Conservation (phyloP, 2,329 filamentous ascomycete genomes). For the Cordyceps militaris region DNA sequence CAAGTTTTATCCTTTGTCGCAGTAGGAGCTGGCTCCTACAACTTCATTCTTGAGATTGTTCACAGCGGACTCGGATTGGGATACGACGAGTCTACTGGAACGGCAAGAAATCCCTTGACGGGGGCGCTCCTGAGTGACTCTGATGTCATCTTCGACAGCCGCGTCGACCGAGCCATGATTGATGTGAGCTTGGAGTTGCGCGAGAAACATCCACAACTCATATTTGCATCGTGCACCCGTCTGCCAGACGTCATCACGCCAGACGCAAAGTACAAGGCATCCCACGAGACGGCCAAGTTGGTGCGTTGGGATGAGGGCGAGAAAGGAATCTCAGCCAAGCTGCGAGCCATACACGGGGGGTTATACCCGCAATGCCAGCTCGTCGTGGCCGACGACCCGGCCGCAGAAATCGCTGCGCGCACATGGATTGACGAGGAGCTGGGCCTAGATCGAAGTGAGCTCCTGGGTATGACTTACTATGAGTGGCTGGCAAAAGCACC, state of each 20-base stretch:
- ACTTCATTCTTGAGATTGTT: not conserved
- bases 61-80: not conserved
- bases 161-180: not conserved
- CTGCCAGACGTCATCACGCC: not conserved
- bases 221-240: not conserved
- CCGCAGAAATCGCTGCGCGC: not conserved
- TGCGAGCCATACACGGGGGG: not conserved
- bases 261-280: not conserved
- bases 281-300: not conserved
- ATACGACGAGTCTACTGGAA: not conserved
- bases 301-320: not conserved
- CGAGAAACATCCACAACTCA: not conserved
- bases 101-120: not conserved
- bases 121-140: not conserved
- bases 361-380: not conserved
- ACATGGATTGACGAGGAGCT: not conserved
- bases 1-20: not conserved
- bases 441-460: not conserved
- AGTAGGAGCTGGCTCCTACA: not conserved
- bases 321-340: not conserved
- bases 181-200: not conserved
- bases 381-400: not conserved
- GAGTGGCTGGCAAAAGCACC: not conserved
- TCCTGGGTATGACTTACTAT: not conserved
- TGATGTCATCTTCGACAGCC: not conserved